Evolutionary conservation across 75 land plant species (phyloP).

Genomic region (Chamaecyparis obtusa): DNA sequence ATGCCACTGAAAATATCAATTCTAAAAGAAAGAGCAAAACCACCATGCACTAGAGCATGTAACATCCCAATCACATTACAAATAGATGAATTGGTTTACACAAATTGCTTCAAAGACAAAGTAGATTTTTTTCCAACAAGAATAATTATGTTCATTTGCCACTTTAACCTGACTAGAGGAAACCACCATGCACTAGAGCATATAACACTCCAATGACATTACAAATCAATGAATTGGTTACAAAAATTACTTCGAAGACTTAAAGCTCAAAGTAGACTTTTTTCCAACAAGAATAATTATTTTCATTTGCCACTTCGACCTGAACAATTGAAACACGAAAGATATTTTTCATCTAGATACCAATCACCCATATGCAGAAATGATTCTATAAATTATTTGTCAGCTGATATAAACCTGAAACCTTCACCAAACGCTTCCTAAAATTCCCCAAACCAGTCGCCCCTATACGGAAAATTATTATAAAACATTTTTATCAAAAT

Average conservation of each 20-base stretch:
- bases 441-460: too few species aligned
- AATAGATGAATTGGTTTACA: neutral
- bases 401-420: too few species aligned
- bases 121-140: too few species aligned
- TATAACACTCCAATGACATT: neutral
- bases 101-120: neutral
- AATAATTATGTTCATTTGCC: too few species aligned
- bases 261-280: neutral
- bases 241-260: neutral
- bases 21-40: neutral
- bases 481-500: too few species aligned
- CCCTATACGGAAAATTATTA: too few species aligned
- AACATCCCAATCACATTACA: neutral
- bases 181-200: neutral
- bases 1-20: neutral
- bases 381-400: too few species aligned
- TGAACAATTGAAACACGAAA: neutral
- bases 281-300: neutral
- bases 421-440: too few species aligned
- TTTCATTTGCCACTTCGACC: neutral
- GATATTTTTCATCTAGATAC: too few species aligned
- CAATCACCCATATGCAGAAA: too few species aligned
- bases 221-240: neutral
- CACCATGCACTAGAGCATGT: neutral
- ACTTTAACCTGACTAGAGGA: neutral